Conservation (phyloP, 192 early-diverging fungal genomes). For the Podila epicladia region DNA sequence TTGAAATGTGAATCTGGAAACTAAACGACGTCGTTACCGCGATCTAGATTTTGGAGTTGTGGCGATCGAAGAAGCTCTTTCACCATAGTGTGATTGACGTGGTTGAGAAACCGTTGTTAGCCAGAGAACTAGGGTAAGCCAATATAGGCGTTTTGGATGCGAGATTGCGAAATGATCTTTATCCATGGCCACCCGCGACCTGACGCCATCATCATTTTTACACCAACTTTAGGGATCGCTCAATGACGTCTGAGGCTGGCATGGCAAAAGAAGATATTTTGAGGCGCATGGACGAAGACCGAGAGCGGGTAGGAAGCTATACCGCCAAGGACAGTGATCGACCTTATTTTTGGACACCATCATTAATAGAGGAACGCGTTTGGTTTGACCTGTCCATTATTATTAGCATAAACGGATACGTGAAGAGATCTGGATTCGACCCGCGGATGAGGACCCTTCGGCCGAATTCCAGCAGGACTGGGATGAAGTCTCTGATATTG, state of each 20-base stretch:
- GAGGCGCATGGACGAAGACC: conserved; percentile 66
- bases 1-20: not conserved
- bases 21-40: not conserved
- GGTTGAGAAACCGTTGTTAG: conserved; percentile 49
- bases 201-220: not conserved
- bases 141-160: no score
- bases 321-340: not conserved
- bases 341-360: not conserved
- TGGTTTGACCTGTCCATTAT: not conserved
- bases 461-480: conserved; percentile 59
- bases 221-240: conserved; percentile 9
- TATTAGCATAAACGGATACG: conserved; percentile 62
- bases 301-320: conserved; percentile 54
- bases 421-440: conserved; percentile 65
- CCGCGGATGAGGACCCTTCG: conserved; percentile 52
- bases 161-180: no score
- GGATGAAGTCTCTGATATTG: conserved; percentile 54
- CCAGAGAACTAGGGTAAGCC: conserved; percentile 53
- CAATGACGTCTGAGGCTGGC: conserved; percentile 16
- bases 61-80: conserved; percentile 24
- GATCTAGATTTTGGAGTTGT: conserved; percentile 29
- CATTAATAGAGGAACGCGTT: no score
- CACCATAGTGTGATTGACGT: conserved; percentile 32
- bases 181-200: no score
- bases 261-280: conserved; percentile 63